Evolutionary conservation across 495 filamentous ascomycete genomes (phyloP).

Genomic region (Jackrogersella minutella): DNA sequence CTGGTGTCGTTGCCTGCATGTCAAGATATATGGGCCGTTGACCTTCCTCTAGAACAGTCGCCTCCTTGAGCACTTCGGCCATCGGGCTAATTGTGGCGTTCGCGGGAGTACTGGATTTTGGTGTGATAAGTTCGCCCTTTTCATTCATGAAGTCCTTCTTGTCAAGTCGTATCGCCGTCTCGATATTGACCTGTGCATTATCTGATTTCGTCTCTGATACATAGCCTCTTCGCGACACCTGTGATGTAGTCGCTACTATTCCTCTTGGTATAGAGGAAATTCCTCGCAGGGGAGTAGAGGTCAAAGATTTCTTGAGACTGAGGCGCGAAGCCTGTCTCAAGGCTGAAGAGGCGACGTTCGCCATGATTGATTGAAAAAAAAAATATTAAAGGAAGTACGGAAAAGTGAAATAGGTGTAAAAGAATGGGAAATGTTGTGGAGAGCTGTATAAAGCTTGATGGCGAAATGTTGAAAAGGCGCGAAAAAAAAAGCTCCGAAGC

Average conservation of each 20-base stretch:
- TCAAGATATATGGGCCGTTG: conserved; percentile 95
- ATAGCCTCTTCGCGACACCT: conserved; percentile 65
- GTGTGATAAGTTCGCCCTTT: conserved; percentile 71
- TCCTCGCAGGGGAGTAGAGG: conserved; percentile 57
- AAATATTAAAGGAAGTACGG: conserved; percentile 24
- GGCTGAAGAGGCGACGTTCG: conserved; percentile 72
- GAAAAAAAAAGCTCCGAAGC: conserved; percentile 37
- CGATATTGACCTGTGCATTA: conserved; percentile 82
- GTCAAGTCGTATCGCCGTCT: conserved; percentile 82
- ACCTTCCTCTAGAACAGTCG: conserved; percentile 92
- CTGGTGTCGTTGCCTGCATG: conserved; percentile 98
- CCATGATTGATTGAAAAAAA: conserved; percentile 62
- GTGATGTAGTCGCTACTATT: conserved; percentile 43
- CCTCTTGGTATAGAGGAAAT: conserved; percentile 54
- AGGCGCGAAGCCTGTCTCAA: conserved; percentile 81
- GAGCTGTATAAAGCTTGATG: conserved; percentile 10
- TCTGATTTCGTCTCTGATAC: conserved; percentile 83
- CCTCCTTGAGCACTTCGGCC: conserved; percentile 88
- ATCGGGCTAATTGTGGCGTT: conserved; percentile 75
- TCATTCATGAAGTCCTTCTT: conserved; percentile 79
- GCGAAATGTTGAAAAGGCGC: conserved; percentile 32
- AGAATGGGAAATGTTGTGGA: conserved; percentile 26
- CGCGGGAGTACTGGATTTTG: conserved; percentile 60
- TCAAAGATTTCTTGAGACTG: conserved; percentile 62
- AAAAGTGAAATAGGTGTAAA: conserved; percentile 2